Base-by-base conservation (phyloP, 805 yeast species). In the Starmera dryadoides region DNA sequence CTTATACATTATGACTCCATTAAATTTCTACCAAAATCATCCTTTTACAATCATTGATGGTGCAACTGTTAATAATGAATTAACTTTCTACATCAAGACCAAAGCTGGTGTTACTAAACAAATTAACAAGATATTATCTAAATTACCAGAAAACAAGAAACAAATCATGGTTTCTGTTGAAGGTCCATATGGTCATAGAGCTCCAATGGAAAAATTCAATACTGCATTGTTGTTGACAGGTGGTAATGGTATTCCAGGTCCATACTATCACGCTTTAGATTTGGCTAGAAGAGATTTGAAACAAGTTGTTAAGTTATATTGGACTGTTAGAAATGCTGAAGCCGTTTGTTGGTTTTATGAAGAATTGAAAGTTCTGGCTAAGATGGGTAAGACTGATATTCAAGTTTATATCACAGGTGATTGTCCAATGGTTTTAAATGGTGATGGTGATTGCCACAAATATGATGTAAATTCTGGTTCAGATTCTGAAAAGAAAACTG, bases 21-120 rank as follows among this genome's bases (percentile, higher is more conserved):
- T 59, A 3, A 59, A 68, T 30, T 77, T 80, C 55, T 80, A 80
- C 79, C 86, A 82, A 55, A 74, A 81, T 5, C 88, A 83, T 55
- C 91, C 91, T 4, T 82, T 85, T 59, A 79, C 89, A 1, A 56
- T 75, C 9, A 62, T 74, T 31, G 68, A 67, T 36, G 60, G 72
- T 4, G 56, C 56, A 6, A 56, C 60, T 2, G 57, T 62, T 34
- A 60, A 61, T 30, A 60, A 64, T 43, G 57, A 60, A 35, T 50
- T 75, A 8, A 58, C 63, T 2, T 58, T 74, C 35, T 68, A 42
- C 49, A 4, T 55, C 58, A 17, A 45, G 52, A 1, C 16, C 9
- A 32, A 32, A 11, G 17, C n/a, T 14, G 84, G 84, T 45, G 57
- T 74, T 37, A 75, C 83, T 21, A 64, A 53, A 35, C 55, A 57